Percentiles rank a stretch among this genome's conserved stretches.
Evolutionary conservation across 2,329 filamentous ascomycete species (phyloP).

Genomic region (Raffaelea arxii): DNA sequence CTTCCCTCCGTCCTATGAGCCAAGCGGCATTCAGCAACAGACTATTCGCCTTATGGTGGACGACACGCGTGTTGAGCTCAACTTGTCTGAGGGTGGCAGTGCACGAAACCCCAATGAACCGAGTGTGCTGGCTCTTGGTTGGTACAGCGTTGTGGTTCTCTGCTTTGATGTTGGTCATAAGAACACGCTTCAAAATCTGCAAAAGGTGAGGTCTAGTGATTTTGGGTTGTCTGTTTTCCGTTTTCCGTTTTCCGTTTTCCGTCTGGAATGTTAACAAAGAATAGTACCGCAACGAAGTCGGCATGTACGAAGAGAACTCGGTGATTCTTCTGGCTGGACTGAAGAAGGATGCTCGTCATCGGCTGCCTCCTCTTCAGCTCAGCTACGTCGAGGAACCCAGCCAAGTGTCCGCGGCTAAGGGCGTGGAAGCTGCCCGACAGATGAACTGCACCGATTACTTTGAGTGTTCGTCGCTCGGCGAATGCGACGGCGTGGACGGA

Average conservation of each 20-base stretch:
- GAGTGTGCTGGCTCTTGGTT: conserved; percentile 11
- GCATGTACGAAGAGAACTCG: conserved; percentile 13
- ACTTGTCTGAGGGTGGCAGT: conserved; percentile 12
- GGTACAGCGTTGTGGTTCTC: conserved; percentile 14
- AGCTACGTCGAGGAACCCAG: conserved; percentile 10
- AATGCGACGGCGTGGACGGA: conserved; percentile 11
- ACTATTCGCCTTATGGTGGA: conserved; percentile 8
- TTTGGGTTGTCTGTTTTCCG: too few species aligned
- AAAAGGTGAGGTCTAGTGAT: conserved; percentile 7
- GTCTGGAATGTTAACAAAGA: background rate
- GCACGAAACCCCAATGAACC: conserved; percentile 5
- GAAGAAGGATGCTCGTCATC: conserved; percentile 13
- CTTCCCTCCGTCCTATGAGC: conserved; percentile 8
- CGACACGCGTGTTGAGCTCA: conserved; percentile 9
- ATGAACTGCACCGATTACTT: conserved; percentile 12
- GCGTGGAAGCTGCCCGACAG: conserved; percentile 1
- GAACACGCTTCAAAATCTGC: conserved; percentile 6
- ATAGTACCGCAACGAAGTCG: conserved; percentile 13
- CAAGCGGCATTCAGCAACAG: conserved; percentile 9
- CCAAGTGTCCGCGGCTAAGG: conserved; percentile 8
- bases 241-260: background rate
- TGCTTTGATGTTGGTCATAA: conserved; percentile 12
- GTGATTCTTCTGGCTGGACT: conserved; percentile 13
- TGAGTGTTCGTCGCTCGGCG: conserved; percentile 13
- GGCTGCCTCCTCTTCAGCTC: conserved; percentile 11